Base-by-base conservation (phyloP, 2,329 filamentous ascomycete genomes). In the Penicillium italicum region DNA sequence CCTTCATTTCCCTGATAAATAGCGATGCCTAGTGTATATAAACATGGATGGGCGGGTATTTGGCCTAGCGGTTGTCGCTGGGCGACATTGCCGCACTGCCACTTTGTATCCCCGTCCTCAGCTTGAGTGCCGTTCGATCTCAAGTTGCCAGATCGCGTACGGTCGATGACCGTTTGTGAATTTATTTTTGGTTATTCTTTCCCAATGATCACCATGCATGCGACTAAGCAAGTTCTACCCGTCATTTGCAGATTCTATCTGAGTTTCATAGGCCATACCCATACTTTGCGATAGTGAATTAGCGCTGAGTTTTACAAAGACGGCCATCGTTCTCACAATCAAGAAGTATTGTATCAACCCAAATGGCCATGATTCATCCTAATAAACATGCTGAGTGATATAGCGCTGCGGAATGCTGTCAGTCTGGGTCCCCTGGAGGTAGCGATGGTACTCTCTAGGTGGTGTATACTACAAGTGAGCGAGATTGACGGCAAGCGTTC, bases 251-350 rank as follows among this genome's bases (percentile, higher is more conserved):
- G 16, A 67, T 62, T 22, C 57, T 59, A 26, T 56, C 50, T 7
- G 67, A 53, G 28, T 55, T 63, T 45, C 61, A 46, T 42, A 65
- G 61, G 1, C n/a, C n/a, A n/a, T n/a, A n/a, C n/a, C 66, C 68
- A 53, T 66, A 61, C 18, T 65, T 61, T 12, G 63, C 60, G 41
- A 69, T 62, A 5, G 66, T 16, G 5, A 58, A 18, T 18, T 18
- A 8, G n/a, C 9, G 4, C 34, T 18, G 9, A 36, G 18, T 36
- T 36, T 36, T 16, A 36, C 9, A 11, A 12, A 38, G 18, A 5
- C 36, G 4, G 31, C 11, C 31, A 16, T 33, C 4, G 31, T 16
- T 14, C 16, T n/a, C 28, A 30, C 5, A 8, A 30, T 30, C 28
- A 30, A 14, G 18, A 38, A 22, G 37, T 5, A 38, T 22, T 22